Percentiles rank a stretch among this genome's conserved stretches.
Conservation (phyloP, 371 early-diverging fungal genomes). For the Haplosporangium sp. region DNA sequence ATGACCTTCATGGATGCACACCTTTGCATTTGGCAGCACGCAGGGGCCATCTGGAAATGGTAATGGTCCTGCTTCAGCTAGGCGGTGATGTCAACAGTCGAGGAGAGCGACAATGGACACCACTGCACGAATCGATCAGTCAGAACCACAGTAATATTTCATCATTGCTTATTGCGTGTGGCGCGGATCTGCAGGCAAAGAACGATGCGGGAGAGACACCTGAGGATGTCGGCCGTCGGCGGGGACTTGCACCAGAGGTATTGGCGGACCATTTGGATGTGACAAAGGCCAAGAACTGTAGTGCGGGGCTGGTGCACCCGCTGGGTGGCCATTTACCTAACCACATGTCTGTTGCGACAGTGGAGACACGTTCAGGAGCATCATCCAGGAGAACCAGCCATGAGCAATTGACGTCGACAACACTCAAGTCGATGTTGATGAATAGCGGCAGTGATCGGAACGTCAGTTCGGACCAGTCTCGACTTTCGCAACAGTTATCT, state of each 20-base stretch:
- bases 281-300: slow-evolving; percentile 33
- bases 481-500: slow-evolving; percentile 24
- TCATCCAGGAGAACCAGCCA: slow-evolving; percentile 36
- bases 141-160: slow-evolving; percentile 53
- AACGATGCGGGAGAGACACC: slow-evolving; percentile 52
- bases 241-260: slow-evolving; percentile 30
- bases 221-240: slow-evolving; percentile 46
- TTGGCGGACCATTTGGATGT: slow-evolving; percentile 38
- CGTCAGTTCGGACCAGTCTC: slow-evolving; percentile 25
- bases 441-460: slow-evolving; percentile 23
- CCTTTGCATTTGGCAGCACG: slow-evolving; percentile 55
- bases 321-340: slow-evolving; percentile 21
- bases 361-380: slow-evolving; percentile 32
- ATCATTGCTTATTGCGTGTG: slow-evolving; percentile 45
- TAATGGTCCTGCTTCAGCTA: slow-evolving; percentile 52
- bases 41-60: slow-evolving; percentile 56
- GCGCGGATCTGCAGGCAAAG: slow-evolving; percentile 35
- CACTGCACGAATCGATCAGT: slow-evolving; percentile 57
- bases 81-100: slow-evolving; percentile 54
- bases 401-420: slow-evolving; percentile 41
- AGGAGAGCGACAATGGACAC: slow-evolving; percentile 54
- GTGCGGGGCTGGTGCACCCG: slow-evolving; percentile 35
- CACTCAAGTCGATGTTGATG: slow-evolving; percentile 37
- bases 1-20: slow-evolving; percentile 55
- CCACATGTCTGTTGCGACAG: slow-evolving; percentile 12